phyloP scores from a whole-genome alignment of 1,284 basidiomycete genomes.

The Ceratobasidium sp. region DNA sequence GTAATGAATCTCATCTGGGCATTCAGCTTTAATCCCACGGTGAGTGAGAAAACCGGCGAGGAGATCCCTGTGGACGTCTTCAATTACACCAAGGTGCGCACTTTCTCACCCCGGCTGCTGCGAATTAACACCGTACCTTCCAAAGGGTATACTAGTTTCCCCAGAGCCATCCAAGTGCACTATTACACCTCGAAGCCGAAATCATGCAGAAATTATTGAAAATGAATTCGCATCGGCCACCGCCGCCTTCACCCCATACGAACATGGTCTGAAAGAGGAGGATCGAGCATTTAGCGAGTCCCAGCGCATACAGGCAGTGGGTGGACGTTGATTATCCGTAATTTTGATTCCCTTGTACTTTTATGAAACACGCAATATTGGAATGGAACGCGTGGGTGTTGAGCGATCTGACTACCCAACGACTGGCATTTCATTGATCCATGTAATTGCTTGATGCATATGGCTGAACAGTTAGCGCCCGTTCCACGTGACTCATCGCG shows the following conservation, averaged over 20 bases:
- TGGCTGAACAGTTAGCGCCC: no score
- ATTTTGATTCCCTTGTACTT: background rate
- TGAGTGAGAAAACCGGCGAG: slow-evolving; percentile 32
- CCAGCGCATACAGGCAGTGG: background rate
- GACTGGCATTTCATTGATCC: no score
- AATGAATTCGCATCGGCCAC: slow-evolving; percentile 34
- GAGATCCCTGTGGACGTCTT: slow-evolving; percentile 31
- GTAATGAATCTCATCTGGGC: slow-evolving; percentile 40
- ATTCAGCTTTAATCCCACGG: slow-evolving; percentile 36
- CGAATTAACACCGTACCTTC: no score
- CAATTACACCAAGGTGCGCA: slow-evolving; percentile 33
- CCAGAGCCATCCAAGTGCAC: slow-evolving; percentile 40
- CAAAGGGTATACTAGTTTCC: slow-evolving; percentile 33
- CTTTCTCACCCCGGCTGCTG: background rate
- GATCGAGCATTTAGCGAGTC: background rate
- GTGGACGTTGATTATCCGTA: no score
- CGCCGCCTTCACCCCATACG: slow-evolving; percentile 33
- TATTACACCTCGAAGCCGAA: slow-evolving; percentile 36
- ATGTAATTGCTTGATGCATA: no score
- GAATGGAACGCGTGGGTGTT: no score
- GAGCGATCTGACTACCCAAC: no score
- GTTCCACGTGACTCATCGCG: no score
- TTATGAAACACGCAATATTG: background rate
- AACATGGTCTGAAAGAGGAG: slow-evolving; percentile 32
- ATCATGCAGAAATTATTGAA: slow-evolving; percentile 37